Evolutionary conservation across 73 alveolate genomes (phyloP), one percentile per base, ranked within the genome.

Genomic region (Stentor coeruleus): DNA sequence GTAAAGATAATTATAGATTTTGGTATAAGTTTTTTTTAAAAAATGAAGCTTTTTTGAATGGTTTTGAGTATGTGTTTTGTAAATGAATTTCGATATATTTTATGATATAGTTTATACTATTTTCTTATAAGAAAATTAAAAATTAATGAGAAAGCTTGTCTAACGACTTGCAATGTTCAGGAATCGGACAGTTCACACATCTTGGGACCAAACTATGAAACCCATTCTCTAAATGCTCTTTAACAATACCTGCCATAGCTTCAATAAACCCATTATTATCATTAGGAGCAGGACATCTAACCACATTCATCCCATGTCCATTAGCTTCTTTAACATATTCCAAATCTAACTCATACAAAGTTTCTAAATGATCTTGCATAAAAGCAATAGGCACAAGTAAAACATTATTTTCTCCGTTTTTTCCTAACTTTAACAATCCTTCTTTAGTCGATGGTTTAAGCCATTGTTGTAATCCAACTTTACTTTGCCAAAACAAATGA

Each of bases 311-410:
- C 35, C 85, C 88, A 4, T 38, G 6, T 40, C 74, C 55, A 15
- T 80, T 35, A 36, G 84, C 84, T n/a, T 72, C 88, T 74, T 86
- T 79, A 74, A 83, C 86, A 26, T 86, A 42, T 74, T 89, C 84
- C 3, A 85, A 83, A 73, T 91, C 97, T 26, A 91, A 77, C 81
- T 91, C 97, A 73, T 89, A 88, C 3, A 86, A 81, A 3, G 94
- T 89, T 81, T 91, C 97, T 58, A 91, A 76, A 86, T 91, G 97
- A 81, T 91, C 97, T 74, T 87, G 77, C 6, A 92, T 91, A 36
- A 91, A 91, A 3, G 94, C 97, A 73, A 91, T 75, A 40, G 97
- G 97, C 0, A 88, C 3, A 88, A n/a, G 38, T 14, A 75, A 3
- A 15, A 40, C 74, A 89, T 84, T 33, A 85, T 86, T 58, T 91